Evolutionary conservation across 2,329 filamentous ascomycete genomes (phyloP).

Genomic region (Elsinoe ampelina): DNA sequence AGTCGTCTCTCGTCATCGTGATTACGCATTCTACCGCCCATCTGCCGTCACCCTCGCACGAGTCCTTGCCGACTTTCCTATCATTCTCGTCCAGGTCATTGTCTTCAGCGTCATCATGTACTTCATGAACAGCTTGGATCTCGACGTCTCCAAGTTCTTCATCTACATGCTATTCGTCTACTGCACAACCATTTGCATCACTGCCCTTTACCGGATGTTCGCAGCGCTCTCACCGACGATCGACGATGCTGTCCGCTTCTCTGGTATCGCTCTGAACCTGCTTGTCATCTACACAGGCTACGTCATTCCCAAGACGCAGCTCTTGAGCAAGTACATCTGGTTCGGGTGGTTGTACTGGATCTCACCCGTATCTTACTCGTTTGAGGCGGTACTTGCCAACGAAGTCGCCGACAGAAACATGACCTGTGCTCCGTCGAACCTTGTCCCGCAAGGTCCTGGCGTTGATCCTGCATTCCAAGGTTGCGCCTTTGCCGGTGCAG

Average conservation of each 20-base stretch:
- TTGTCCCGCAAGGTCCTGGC: constrained; percentile 51
- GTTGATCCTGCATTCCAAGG: constrained; percentile 49
- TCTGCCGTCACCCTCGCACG: constrained; percentile 55
- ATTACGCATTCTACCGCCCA: constrained; percentile 62
- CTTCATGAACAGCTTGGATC: constrained; percentile 53
- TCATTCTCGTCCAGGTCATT: constrained; percentile 49
- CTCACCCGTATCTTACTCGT: constrained; percentile 49
- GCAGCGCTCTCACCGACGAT: constrained; percentile 55
- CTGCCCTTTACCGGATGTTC: constrained; percentile 57
- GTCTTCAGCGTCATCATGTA: constrained; percentile 57
- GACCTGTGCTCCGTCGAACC: constrained; percentile 48
- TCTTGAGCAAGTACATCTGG: constrained; percentile 53
- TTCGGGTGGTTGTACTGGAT: constrained; percentile 52
- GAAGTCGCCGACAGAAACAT: constrained; percentile 52
- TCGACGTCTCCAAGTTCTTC: constrained; percentile 54
- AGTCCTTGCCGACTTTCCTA: constrained; percentile 53
- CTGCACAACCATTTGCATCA: constrained; percentile 52
- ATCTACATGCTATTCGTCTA: constrained; percentile 58
- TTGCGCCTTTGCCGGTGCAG: constrained; percentile 53
- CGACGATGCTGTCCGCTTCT: constrained; percentile 57
- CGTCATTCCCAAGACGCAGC: constrained; percentile 55
- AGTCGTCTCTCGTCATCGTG: constrained; percentile 58
- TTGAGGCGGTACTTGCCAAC: constrained; percentile 59
- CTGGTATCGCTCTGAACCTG: constrained; percentile 53
- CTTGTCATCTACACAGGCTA: constrained; percentile 58